Evolutionary conservation across 345 rosid genomes (phyloP), one percentile per base, ranked within the genome.

Genomic region (Excoecaria agallocha): DNA sequence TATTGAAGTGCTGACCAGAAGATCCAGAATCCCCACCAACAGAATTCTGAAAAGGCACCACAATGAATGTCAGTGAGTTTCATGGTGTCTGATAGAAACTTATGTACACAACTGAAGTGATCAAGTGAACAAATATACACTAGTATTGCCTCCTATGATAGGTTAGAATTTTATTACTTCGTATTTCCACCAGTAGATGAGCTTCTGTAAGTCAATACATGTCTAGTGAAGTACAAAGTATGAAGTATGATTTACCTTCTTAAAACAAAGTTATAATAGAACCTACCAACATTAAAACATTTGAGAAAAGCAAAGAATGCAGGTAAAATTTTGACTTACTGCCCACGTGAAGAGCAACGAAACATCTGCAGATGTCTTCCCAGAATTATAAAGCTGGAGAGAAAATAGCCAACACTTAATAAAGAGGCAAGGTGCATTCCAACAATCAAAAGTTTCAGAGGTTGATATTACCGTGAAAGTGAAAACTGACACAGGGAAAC

Each of bases 321-420:
- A 35, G 17, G 38, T 12, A 51, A 72, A 52, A 64, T 58, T 10
- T 55, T 24, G 41, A 82, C 96, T 87, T 82, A 95, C 99, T 35
- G 97, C 83, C 97, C 98, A 95, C n/a, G 98, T 90, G 79, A 95
- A 95, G 80, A 95, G 97, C 86, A 93, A 84, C 48, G 93, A 84
- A 74, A 80, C 89, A 77, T 91, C 83, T 2, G 97, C 99, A 64
- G 79, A 50, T 60, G 90, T 82, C 63, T 85, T 79, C 77, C 98
- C 96, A 55, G 82, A 85, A 80, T 95, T 95, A 76, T 80, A 63
- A 48, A 95, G 85, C 99, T 95, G 88, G 79, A 78, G 54, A 70
- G 57, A 66, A 60, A 74, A 58, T 52, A 78, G 57, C 38, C 58
- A 77, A 70, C 19, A 17, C 60, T 84, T 41, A 87, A 68, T 68